Evolutionary conservation across 139 green algal genomes (phyloP), one percentile per base, ranked within the genome.

Genomic region (Picochlorum sp.): DNA sequence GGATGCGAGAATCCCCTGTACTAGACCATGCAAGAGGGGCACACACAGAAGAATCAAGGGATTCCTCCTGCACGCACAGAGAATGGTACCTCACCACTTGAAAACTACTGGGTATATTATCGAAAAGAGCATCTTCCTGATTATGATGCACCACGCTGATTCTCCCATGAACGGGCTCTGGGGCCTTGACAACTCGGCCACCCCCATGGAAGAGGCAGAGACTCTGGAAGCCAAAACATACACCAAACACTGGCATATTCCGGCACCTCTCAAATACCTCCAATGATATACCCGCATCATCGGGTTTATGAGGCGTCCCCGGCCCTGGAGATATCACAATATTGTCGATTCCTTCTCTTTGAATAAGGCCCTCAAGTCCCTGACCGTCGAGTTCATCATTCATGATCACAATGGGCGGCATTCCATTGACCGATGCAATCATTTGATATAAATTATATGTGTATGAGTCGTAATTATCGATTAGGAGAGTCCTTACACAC

Each of bases 391-490:
- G 45, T 18, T 84, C 75, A 67, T 98, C 83, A 62, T 98, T 98
- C 11, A 68, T 64, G 9, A 92, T 62, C 3, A 97, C 89, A 4
- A 85, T 61, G 3, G 92, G 92, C 6, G 67, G 28, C 7, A 68
- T 82, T 78, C 84, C 86, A 65, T 88, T 90, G 2, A 94, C 84
- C n/a, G 85, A 76, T 0, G 83, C 82, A n/a, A 97, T 76, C 16
- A 95, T 63, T 67, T 99, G 94, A 65, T 79, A 95, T 47, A 99
- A 71, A 63, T 98, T 98, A 79, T 96, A 97, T 2, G 92, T 97
- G 79, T 98, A 99, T 49, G 76, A 90, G 56, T 99, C 94, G 66
- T 97, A 97, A 57, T 99, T 99, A 70, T 99, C 94, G 14, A 99
- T 85, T 6, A 99, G 70, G 20, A 98, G 68, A 3, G 78, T 87